Conservation (phyloP, 768 basidiomycete species). For the Tulasnella sp. region DNA sequence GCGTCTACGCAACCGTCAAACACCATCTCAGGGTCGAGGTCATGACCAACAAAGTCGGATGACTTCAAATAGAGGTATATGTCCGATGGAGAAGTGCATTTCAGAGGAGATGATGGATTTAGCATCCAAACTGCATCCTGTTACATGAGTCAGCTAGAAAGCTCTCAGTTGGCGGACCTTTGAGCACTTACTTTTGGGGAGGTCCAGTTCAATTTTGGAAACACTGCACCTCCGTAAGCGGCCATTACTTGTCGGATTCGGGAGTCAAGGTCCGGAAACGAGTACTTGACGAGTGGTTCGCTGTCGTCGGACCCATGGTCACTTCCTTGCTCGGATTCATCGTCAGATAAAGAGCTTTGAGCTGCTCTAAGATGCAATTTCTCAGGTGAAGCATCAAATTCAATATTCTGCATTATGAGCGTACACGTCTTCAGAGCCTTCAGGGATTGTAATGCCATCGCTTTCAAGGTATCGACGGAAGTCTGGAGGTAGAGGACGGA, state of each 20-base stretch:
- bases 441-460: constrained; percentile 77
- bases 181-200: constrained; percentile 60
- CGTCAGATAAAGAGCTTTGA: constrained; percentile 49
- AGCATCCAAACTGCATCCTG: constrained; percentile 91
- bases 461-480: constrained; percentile 66
- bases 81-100: constrained; percentile 79
- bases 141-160: background rate
- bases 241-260: constrained; percentile 54
- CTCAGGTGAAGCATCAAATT: background rate
- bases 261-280: constrained; percentile 75
- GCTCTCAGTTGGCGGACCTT: background rate
- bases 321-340: constrained; percentile 32
- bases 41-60: constrained; percentile 80
- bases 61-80: constrained; percentile 89
- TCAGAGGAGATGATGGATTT: constrained; percentile 69
- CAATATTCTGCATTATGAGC: no score
- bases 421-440: constrained; percentile 68
- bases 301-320: constrained; percentile 29
- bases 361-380: constrained; percentile 30
- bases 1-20: constrained; percentile 49
- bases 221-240: constrained; percentile 61
- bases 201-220: constrained; percentile 94
- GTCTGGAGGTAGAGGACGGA: constrained; percentile 50
- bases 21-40: constrained; percentile 45
- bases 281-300: constrained; percentile 31